A percentile compares a stretch with the other conserved stretches of the same genome.
Evolutionary conservation across 352 stramenopile species (phyloP).

Genomic region (Phytophthora tubulina): DNA sequence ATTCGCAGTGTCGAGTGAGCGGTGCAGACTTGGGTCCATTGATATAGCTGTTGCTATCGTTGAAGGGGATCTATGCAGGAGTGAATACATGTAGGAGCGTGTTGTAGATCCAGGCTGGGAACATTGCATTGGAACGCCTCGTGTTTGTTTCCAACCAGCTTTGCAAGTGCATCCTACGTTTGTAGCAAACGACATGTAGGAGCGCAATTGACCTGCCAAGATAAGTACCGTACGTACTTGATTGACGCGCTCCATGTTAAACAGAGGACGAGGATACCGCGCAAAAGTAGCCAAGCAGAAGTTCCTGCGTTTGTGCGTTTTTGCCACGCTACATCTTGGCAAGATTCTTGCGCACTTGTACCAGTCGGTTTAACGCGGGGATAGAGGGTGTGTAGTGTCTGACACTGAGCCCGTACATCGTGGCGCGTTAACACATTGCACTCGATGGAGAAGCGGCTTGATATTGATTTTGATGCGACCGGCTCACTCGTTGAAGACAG

Average conservation of each 20-base stretch:
- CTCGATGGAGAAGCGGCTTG: conserved; percentile 14
- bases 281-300: neutral
- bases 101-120: neutral
- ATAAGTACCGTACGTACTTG: neutral
- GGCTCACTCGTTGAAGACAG: conserved; percentile 11
- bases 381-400: neutral
- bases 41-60: neutral
- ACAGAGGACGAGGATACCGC: neutral
- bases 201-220: neutral
- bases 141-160: no score
- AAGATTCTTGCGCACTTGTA: neutral
- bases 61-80: no score
- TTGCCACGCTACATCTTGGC: neutral
- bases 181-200: neutral
- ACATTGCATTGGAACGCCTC: no score
- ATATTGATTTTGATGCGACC: conserved; percentile 19
- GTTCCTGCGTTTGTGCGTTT: conserved; percentile 8
- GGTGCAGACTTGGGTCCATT: neutral
- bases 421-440: conserved; percentile 17
- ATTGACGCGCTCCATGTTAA: conserved; percentile 25
- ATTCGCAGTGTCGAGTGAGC: conserved; percentile 29
- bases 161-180: neutral
- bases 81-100: no score
- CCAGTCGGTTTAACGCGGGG: no score
- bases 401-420: no score